Percentiles rank a stretch among this genome's conserved stretches.
These are phyloP conservation scores for Mollisia scopiformis DNA, from an alignment of 2,329 filamentous ascomycete genomes.

Conservation along the genomic window DNA sequence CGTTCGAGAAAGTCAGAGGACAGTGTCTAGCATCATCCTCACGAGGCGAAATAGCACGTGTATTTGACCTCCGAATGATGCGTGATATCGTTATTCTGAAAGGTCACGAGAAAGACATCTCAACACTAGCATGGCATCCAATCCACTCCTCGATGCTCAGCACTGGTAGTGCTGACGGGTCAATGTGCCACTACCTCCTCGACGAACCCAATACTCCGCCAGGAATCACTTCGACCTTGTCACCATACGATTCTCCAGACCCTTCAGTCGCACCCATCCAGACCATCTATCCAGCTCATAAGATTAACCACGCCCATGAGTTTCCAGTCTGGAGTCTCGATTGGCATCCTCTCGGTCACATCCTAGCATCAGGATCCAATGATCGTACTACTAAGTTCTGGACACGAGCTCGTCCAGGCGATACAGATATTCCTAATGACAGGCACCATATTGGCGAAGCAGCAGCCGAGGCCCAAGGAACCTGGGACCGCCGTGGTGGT, in stretches of 20 bases:
- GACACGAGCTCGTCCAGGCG: constrained; percentile 87
- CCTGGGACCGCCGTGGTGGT: constrained; percentile 81
- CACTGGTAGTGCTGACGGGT: constrained; percentile 87
- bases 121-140: constrained; percentile 90
- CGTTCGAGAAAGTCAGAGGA: constrained; percentile 85
- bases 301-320: constrained; percentile 84
- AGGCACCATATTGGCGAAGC: constrained; percentile 94
- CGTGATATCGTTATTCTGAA: constrained; percentile 91
- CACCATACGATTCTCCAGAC: constrained; percentile 84
- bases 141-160: constrained; percentile 87
- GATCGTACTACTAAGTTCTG: constrained; percentile 97
- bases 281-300: constrained; percentile 90
- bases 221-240: constrained; percentile 70
- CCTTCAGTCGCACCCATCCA: constrained; percentile 80
- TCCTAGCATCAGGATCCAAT: constrained; percentile 93
- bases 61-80: constrained; percentile 98
- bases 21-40: constrained; percentile 89
- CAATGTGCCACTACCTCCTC: constrained; percentile 91
- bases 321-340: constrained; percentile 97
- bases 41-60: constrained; percentile 86
- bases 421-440: constrained; percentile 83
- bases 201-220: constrained; percentile 88
- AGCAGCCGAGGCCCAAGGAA: constrained; percentile 92
- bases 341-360: constrained; percentile 96
- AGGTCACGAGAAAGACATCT: constrained; percentile 95